Evolutionary conservation across 345 rosid genomes (phyloP).

Genomic region (Gossypium rotundifolium): DNA sequence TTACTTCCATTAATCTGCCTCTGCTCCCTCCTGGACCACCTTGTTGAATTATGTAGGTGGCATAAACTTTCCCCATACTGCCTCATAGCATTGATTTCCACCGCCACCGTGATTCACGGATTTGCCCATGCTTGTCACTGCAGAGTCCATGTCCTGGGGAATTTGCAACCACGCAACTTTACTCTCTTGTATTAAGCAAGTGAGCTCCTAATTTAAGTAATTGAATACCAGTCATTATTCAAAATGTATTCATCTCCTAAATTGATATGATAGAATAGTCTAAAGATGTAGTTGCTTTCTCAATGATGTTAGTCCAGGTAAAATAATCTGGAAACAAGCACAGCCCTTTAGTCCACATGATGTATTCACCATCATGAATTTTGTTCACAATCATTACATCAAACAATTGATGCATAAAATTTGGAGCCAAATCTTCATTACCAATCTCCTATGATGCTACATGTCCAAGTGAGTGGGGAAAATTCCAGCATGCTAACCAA

Average conservation of each 20-base stretch:
- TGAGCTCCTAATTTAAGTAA: background rate
- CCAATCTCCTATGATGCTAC: background rate
- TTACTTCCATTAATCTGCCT: background rate
- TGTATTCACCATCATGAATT: background rate
- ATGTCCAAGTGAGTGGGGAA: background rate
- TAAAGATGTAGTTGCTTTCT: background rate
- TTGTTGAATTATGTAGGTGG: background rate
- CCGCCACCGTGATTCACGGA: background rate
- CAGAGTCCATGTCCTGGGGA: background rate
- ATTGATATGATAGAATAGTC: background rate
- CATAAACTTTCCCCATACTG: background rate
- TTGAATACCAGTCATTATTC: background rate
- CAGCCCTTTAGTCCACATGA: background rate
- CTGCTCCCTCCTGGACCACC: background rate
- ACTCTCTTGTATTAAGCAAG: background rate
- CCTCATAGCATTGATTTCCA: background rate
- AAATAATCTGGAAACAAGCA: background rate
- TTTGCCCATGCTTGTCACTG: background rate
- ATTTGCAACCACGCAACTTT: background rate
- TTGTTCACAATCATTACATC: conserved; percentile 6
- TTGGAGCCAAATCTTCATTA: background rate
- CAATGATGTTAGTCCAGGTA: background rate
- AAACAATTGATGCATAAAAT: conserved; percentile 10
- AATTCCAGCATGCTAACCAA: background rate
- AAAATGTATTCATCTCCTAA: background rate